Percentiles rank a stretch among this genome's conserved stretches.
phyloP scores from a whole-genome alignment of 192 early-diverging fungal species.

The Phlyctochytrium planicorne region DNA sequence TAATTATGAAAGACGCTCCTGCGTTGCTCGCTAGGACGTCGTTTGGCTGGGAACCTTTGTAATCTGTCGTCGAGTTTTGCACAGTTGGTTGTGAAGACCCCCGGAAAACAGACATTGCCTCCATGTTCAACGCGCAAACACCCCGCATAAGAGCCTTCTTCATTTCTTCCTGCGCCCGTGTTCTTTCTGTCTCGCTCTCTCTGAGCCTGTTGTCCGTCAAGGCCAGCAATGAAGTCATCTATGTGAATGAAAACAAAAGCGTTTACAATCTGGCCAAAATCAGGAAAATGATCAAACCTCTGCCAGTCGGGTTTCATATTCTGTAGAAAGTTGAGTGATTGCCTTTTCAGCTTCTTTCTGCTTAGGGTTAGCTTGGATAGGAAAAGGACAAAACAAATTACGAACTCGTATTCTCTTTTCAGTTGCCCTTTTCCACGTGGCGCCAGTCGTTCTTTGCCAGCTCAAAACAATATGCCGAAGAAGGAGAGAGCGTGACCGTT shows the following conservation, averaged over 20 bases:
- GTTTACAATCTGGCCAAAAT: background rate
- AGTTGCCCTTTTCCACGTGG: slow-evolving; percentile 32
- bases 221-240: slow-evolving; percentile 12
- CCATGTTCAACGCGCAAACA: slow-evolving; percentile 51
- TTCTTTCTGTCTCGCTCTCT: slow-evolving; percentile 21
- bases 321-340: slow-evolving; percentile 23
- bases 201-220: slow-evolving; percentile 11
- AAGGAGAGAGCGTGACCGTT: background rate
- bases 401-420: slow-evolving; percentile 34
- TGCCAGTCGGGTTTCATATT: slow-evolving; percentile 37
- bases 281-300: slow-evolving; percentile 4
- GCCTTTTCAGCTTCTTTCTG: slow-evolving; percentile 44
- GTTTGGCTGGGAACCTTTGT: too few species aligned
- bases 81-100: too few species aligned
- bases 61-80: too few species aligned
- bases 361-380: too few species aligned
- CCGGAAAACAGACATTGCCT: slow-evolving; percentile 50
- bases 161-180: slow-evolving; percentile 39
- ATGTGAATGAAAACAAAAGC: background rate
- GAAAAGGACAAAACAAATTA: too few species aligned
- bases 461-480: slow-evolving; percentile 25
- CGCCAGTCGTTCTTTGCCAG: slow-evolving; percentile 42
- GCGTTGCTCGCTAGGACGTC: too few species aligned
- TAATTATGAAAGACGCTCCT: too few species aligned
- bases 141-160: slow-evolving; percentile 50